Conservation (phyloP, 73 alveolate species). For the Stentor coeruleus region DNA sequence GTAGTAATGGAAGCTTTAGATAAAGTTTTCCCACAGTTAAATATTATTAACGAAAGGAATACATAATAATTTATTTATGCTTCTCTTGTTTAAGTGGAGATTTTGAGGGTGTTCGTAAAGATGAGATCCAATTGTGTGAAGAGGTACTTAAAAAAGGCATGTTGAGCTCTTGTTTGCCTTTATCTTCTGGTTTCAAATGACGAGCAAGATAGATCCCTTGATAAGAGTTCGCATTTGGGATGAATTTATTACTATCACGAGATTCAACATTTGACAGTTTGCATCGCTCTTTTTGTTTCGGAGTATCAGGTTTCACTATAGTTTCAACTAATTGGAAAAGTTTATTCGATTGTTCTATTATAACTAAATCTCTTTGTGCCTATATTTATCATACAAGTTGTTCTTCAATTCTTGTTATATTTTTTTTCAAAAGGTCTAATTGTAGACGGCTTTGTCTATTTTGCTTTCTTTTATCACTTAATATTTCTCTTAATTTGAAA, state of each 20-base stretch:
- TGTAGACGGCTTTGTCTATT: not conserved
- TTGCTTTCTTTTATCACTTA: not conserved
- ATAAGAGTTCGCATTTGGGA: not conserved
- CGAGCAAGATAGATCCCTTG: slow-evolving; percentile 2
- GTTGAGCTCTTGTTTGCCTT: slow-evolving; percentile 22
- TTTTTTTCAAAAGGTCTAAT: not conserved
- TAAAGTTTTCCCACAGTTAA: no score
- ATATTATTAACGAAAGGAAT: no score
- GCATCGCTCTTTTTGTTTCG: not conserved
- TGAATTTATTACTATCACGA: not conserved
- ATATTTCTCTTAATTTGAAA: not conserved
- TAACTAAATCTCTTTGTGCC: not conserved
- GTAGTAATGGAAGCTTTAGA: no score
- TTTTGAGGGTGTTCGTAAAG: not conserved
- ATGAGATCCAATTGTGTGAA: not conserved
- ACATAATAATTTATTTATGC: no score
- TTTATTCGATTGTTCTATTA: not conserved
- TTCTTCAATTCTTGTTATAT: not conserved
- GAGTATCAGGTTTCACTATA: not conserved
- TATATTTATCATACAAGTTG: not conserved
- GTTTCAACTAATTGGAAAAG: not conserved
- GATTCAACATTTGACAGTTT: not conserved
- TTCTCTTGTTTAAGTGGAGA: not conserved
- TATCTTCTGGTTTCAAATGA: not conserved
- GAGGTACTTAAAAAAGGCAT: slow-evolving; percentile 1